phyloP scores from a whole-genome alignment of 495 filamentous ascomycete genomes.

The Cercophora samala region DNA sequence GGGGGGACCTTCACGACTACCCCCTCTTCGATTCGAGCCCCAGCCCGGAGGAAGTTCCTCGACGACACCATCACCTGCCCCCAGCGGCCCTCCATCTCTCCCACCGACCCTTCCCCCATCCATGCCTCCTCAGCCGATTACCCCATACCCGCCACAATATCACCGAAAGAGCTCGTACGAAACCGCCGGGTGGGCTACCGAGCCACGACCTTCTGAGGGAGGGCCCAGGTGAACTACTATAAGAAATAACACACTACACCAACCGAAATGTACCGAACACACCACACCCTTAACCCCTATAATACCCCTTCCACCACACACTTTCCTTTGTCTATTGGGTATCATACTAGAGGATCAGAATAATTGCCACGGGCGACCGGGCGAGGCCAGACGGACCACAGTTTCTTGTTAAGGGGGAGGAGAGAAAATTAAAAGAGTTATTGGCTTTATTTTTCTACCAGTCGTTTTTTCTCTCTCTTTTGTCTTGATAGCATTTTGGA shows the following conservation, averaged over 20 bases:
- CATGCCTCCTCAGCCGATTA: conserved; percentile 7
- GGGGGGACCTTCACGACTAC: conserved; percentile 40
- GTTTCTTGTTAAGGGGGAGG: background rate
- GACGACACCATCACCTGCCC: conserved; percentile 27
- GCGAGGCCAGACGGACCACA: background rate
- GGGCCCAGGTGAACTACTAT: conserved; percentile 8
- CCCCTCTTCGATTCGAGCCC: conserved; percentile 45
- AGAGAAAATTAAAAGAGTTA: background rate
- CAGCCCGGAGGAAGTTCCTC: conserved; percentile 20
- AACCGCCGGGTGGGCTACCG: conserved; percentile 45
- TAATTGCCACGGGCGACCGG: background rate
- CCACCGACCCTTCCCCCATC: conserved; percentile 14
- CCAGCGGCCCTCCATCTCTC: conserved; percentile 12
- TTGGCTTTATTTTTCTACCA: background rate
- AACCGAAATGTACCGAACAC: background rate
- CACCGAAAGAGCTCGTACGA: conserved; percentile 25
- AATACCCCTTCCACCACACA: background rate
- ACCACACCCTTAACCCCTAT: background rate
- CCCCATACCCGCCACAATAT: conserved; percentile 7
- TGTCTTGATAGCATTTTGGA: background rate
- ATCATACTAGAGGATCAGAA: background rate
- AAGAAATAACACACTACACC: background rate
- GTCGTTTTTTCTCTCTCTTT: background rate
- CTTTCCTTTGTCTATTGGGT: conserved; percentile 3
- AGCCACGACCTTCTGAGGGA: conserved; percentile 31